phyloP scores from a whole-genome alignment of 1,284 basidiomycete genomes.

The Tylopilus orsonianus region DNA sequence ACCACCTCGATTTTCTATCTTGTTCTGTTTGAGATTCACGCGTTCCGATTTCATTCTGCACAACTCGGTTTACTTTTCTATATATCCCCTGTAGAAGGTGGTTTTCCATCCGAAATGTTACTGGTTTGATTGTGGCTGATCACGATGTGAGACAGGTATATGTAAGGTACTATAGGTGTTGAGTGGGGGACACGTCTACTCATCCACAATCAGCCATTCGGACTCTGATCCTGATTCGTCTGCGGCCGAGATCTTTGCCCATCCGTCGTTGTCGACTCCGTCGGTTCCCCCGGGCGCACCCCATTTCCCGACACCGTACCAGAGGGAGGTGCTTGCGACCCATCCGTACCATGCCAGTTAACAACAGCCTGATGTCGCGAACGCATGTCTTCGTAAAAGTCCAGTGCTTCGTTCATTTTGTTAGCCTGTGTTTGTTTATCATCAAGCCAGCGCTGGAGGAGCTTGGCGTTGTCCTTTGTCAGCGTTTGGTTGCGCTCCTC shows the following conservation, averaged over 20 bases:
- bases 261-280: conserved; percentile 60
- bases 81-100: conserved; percentile 34
- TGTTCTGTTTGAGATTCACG: conserved; percentile 23
- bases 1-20: conserved; percentile 15
- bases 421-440: conserved; percentile 92
- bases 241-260: conserved; percentile 66
- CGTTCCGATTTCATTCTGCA: conserved; percentile 22
- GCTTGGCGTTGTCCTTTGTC: conserved; percentile 89
- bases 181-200: conserved; percentile 15
- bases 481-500: conserved; percentile 84
- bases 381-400: conserved; percentile 81
- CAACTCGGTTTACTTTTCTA: conserved; percentile 21
- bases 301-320: conserved; percentile 69
- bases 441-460: conserved; percentile 94
- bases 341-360: conserved; percentile 52
- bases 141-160: conserved; percentile 19
- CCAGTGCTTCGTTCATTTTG: conserved; percentile 91
- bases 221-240: conserved; percentile 74
- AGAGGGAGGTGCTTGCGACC: conserved; percentile 20
- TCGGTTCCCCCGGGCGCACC: conserved; percentile 50
- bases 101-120: conserved; percentile 32
- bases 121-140: conserved; percentile 15
- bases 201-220: conserved; percentile 80
- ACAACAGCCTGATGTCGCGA: conserved; percentile 60
- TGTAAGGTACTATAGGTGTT: conserved; percentile 17